phyloP scores from a whole-genome alignment of 164 flowering plant genomes.

The Magnolia officinalis region DNA sequence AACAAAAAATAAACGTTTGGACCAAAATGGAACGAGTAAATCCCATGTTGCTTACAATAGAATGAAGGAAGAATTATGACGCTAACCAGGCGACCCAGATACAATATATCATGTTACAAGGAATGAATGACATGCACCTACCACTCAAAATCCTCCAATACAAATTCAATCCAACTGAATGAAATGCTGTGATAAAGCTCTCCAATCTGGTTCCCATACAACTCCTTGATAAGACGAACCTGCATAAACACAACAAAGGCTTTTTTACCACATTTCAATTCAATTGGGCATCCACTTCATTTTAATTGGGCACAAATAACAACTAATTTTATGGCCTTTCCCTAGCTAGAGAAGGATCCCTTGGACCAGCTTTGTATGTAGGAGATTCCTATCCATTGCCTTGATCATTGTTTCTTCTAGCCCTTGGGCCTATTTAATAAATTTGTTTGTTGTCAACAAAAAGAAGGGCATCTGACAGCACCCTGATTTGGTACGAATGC shows the following conservation, averaged over 20 bases:
- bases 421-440: no score
- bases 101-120: background rate
- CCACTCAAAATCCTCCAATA: constrained; percentile 70
- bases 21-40: background rate
- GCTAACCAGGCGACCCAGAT: background rate
- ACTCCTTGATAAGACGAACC: constrained; percentile 86
- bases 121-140: constrained; percentile 21
- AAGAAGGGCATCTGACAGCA: no score
- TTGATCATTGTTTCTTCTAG: no score
- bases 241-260: constrained; percentile 24
- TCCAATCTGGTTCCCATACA: constrained; percentile 79
- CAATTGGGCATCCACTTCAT: no score
- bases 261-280: no score
- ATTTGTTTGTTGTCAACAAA: no score
- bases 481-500: no score
- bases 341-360: no score
- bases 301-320: no score
- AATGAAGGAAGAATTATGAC: background rate
- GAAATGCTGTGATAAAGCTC: constrained; percentile 92
- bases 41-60: background rate
- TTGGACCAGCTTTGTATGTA: no score
- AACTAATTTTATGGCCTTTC: no score
- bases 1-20: background rate
- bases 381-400: no score
- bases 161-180: constrained; percentile 76